Evolutionary conservation across 2,329 filamentous ascomycete species (phyloP).

Genomic region (Alternaria arbusti): DNA sequence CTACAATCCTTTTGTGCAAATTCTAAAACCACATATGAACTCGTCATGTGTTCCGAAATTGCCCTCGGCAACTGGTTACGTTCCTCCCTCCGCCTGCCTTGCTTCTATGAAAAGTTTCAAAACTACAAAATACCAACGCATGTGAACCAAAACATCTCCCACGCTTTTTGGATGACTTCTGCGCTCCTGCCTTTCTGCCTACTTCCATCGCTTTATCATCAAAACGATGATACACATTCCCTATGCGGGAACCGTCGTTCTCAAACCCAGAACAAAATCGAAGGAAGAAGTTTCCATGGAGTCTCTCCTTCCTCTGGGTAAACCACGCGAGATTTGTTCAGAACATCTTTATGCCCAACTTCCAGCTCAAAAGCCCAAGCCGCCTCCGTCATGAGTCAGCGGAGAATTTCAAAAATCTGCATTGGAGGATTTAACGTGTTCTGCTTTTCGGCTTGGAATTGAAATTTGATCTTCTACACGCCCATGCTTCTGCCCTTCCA

Average conservation of each 20-base stretch:
- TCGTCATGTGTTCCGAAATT: no score
- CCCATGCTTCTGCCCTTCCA: not conserved
- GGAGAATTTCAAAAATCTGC: not conserved
- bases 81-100: no score
- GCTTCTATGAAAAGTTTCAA: no score
- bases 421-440: not conserved
- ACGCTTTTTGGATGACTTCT: not conserved
- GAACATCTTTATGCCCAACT: not conserved
- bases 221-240: not conserved
- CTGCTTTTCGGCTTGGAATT: not conserved
- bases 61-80: no score
- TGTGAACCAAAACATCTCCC: not conserved
- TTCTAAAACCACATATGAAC: no score
- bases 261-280: not conserved
- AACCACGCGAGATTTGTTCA: not conserved
- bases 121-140: not conserved
- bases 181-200: not conserved
- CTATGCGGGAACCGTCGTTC: not conserved
- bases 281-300: not conserved
- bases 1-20: no score
- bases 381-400: not conserved
- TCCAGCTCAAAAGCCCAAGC: not conserved
- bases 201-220: not conserved
- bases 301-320: not conserved
- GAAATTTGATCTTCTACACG: not conserved